Evolutionary conservation across 345 rosid species (phyloP).

Genomic region (Durio zibethinus): DNA sequence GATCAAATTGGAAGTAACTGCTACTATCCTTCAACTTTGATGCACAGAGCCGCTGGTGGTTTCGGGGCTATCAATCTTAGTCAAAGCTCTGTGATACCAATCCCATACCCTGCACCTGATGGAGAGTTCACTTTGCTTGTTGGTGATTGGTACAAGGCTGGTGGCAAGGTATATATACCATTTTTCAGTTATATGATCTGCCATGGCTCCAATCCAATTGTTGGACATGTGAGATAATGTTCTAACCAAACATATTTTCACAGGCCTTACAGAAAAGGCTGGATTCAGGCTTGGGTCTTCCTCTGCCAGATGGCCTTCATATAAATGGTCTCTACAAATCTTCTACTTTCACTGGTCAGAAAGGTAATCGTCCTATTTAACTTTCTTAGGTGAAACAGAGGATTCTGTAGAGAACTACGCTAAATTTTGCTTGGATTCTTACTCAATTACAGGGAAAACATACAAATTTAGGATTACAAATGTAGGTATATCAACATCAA

Average conservation of each 20-base stretch:
- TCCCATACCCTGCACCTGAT: constrained; percentile 47
- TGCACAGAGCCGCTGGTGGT: constrained; percentile 77
- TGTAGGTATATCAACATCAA: constrained; percentile 63
- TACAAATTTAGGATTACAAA: constrained; percentile 73
- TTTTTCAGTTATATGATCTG: not conserved
- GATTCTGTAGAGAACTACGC: not conserved
- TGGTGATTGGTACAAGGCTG: constrained; percentile 58
- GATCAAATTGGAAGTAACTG: constrained; percentile 73
- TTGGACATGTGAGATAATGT: not conserved
- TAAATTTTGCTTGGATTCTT: not conserved
- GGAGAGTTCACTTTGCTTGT: constrained; percentile 66
- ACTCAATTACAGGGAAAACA: constrained; percentile 48
- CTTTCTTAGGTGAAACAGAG: not conserved
- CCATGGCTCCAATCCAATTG: not conserved
- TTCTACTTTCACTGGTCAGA: constrained; percentile 43
- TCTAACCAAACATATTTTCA: constrained; percentile 3
- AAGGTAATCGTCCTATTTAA: constrained; percentile 37
- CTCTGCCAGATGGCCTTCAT: constrained; percentile 61
- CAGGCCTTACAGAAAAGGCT: constrained; percentile 49
- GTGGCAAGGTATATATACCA: constrained; percentile 53
- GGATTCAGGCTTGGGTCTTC: constrained; percentile 48
- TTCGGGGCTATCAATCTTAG: constrained; percentile 55
- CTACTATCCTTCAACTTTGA: constrained; percentile 62
- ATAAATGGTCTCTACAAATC: constrained; percentile 57
- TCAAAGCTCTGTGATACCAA: constrained; percentile 52